phyloP scores from a whole-genome alignment of 768 basidiomycete genomes.

The Grammothele lineata region DNA sequence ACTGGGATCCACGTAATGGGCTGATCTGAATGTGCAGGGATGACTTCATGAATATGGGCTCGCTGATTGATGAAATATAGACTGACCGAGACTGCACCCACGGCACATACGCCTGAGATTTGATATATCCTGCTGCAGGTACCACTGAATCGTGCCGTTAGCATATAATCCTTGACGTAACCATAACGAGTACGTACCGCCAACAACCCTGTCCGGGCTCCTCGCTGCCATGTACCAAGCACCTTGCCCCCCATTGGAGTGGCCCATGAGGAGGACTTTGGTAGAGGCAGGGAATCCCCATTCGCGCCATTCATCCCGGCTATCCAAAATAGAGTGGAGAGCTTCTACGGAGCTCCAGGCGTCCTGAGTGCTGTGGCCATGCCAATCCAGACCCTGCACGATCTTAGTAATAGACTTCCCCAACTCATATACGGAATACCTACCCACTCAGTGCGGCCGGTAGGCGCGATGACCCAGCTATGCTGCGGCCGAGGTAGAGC shows the following conservation, averaged over 20 bases:
- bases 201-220: slow-evolving; percentile 72
- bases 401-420: background rate
- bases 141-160: slow-evolving; percentile 36
- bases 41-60: background rate
- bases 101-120: slow-evolving; percentile 83
- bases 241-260: slow-evolving; percentile 93
- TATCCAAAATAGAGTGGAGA: slow-evolving; percentile 42
- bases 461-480: slow-evolving; percentile 78
- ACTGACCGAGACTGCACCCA: slow-evolving; percentile 57
- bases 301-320: slow-evolving; percentile 32
- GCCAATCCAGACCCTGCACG: slow-evolving; percentile 85
- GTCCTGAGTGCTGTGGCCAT: slow-evolving; percentile 74
- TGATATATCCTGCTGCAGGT: slow-evolving; percentile 80
- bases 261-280: slow-evolving; percentile 70
- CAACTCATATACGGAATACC: slow-evolving; percentile 7
- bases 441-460: slow-evolving; percentile 85
- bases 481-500: slow-evolving; percentile 53
- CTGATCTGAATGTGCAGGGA: slow-evolving; percentile 38
- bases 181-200: slow-evolving; percentile 33
- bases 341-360: slow-evolving; percentile 62
- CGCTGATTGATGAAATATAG: background rate
- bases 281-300: slow-evolving; percentile 38
- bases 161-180: no score
- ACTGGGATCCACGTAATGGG: slow-evolving; percentile 75
- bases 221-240: slow-evolving; percentile 75